Evolutionary conservation across 805 yeast species (phyloP), one percentile per base, ranked within the genome.

Genomic region (Isabelozyma heimii): DNA sequence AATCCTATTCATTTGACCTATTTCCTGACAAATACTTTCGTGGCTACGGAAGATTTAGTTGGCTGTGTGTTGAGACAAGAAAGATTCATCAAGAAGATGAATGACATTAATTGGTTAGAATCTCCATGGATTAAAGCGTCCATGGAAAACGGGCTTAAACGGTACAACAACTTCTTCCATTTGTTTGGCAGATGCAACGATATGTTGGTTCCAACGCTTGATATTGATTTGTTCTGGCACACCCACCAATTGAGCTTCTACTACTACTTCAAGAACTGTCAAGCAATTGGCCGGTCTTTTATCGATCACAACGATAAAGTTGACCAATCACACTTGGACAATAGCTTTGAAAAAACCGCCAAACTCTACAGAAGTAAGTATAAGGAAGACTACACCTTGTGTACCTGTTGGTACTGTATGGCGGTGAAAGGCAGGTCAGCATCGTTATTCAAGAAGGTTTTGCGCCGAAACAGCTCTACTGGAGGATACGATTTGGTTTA

Each of bases 181-280:
- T 13, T 59, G 15, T 26, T 53, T 8, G 43, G 37, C 9, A 44
- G 24, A 10, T 17, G 42, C 2, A 17, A 40, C 2, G 40, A 52
- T 46, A 37, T 37, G 48, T 40, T 55, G 13, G 61, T 62, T 1
- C 67, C 69, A 0, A 61, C 66, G 4, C 49, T 64, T 42, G 67
- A 64, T 40, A 62, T 64, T 26, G 66, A 63, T 38, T 50, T 64
- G 42, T 40, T 62, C 3, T 63, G 69, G 69, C 65, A 58, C 39
- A 64, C 69, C 3, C 66, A 64, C 43, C 65, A 59, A 40, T 51
- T 63, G 15, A 38, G 53, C 8, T 46, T 51, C 47, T 43, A 43
- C 40, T 39, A 46, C 30, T 61, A 63, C 45, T 51, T 56, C 37
- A 26, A 33, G 10, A 46, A 50, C 16, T 53, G 59, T 43, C 35